Evolutionary conservation across 192 early-diverging fungal genomes (phyloP).

Genomic region (Coemansia sp.): DNA sequence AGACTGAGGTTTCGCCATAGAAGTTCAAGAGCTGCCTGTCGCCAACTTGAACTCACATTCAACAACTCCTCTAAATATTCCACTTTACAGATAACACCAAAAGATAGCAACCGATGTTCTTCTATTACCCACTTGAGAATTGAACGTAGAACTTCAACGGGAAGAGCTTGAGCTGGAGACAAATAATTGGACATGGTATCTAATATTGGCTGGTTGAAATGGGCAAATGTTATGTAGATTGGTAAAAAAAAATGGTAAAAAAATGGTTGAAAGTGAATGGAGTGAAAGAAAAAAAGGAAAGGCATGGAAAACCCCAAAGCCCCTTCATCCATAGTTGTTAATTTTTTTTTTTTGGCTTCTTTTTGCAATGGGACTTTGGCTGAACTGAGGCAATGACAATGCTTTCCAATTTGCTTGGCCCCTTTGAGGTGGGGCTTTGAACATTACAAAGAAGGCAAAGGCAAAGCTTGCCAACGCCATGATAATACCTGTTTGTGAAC

Average conservation of each 20-base stretch:
- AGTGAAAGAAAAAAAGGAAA: no score
- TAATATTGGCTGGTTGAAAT: not conserved
- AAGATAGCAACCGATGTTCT: not conserved
- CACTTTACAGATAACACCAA: not conserved
- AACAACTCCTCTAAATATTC: not conserved
- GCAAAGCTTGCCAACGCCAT: not conserved
- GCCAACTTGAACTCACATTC: not conserved
- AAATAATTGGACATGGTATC: not conserved
- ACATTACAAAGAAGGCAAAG: not conserved
- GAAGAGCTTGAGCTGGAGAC: not conserved
- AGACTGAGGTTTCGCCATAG: not conserved
- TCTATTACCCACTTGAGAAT: not conserved
- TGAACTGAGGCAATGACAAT: no score
- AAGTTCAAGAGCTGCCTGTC: not conserved
- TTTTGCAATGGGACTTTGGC: not conserved
- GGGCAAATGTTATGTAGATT: not conserved
- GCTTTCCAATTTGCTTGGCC: not conserved
- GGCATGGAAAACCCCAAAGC: not conserved
- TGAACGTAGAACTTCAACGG: not conserved
- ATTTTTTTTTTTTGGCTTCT: no score
- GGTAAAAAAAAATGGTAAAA: not conserved
- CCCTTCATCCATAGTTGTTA: no score
- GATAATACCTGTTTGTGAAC: no score
- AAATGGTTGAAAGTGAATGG: not conserved
- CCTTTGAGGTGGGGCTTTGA: not conserved